These are phyloP conservation scores for Scedosporium apiospermum DNA, from an alignment of 2,329 filamentous ascomycete species.

Conservation along the genomic window DNA sequence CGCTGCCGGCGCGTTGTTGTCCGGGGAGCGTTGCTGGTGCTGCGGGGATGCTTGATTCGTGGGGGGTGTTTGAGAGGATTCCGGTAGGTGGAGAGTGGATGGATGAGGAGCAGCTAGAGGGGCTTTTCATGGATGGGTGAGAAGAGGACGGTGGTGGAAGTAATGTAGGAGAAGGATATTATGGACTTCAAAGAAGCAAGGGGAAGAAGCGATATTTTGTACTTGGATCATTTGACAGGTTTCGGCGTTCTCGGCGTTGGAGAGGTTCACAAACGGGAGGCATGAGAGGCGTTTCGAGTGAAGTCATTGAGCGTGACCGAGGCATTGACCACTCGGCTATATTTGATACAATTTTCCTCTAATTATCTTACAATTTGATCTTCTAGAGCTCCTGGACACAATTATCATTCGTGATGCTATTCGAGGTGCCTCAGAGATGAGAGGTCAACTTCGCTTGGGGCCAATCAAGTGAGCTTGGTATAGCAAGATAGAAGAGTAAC, in stretches of 20 bases:
- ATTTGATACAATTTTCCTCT: no score
- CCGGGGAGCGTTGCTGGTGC: slow-evolving; percentile 19
- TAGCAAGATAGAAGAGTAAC: neutral
- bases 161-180: neutral
- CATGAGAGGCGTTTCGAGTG: no score
- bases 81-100: slow-evolving; percentile 18
- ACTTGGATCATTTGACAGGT: no score
- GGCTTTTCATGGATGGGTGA: neutral
- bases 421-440: no score
- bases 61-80: slow-evolving; percentile 17
- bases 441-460: neutral
- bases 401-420: no score
- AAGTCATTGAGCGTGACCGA: no score
- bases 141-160: neutral
- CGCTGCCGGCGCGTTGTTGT: slow-evolving; percentile 13
- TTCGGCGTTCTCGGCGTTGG: no score
- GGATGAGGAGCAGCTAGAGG: slow-evolving; percentile 15
- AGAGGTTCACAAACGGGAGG: no score
- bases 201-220: no score
- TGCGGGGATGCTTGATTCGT: slow-evolving; percentile 19
- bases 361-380: no score
- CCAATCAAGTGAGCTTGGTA: neutral
- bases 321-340: no score
- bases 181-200: neutral
- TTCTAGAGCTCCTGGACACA: no score